Conservation (phyloP, 352 stramenopile genomes). For the Phytophthora ramorum region DNA sequence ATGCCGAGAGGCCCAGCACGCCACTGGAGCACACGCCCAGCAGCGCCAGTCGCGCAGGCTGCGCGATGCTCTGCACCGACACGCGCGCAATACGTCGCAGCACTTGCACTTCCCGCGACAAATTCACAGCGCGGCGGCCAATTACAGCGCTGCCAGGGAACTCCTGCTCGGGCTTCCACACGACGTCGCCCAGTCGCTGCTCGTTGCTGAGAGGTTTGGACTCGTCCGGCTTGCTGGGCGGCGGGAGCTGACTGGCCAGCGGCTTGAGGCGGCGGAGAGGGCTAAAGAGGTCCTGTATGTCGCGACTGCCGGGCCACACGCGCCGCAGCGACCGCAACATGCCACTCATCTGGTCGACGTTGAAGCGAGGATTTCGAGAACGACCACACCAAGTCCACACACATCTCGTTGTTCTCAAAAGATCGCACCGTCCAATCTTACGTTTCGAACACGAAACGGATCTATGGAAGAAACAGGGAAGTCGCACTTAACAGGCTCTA, state of each 20-base stretch:
- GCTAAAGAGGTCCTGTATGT: constrained; percentile 3
- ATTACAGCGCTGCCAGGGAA: constrained; percentile 57
- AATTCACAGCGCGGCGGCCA: constrained; percentile 39
- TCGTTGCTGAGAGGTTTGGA: constrained; percentile 30
- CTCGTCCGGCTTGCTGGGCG: constrained; percentile 18
- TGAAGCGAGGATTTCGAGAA: constrained; percentile 9
- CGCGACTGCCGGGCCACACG: constrained; percentile 30
- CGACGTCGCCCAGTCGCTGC: constrained; percentile 52
- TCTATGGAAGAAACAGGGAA: too few species aligned
- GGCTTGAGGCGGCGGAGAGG: constrained; percentile 4
- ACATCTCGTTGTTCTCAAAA: too few species aligned
- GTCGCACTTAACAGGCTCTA: too few species aligned
- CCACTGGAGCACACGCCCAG: constrained; percentile 54
- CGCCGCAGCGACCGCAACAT: constrained; percentile 30
- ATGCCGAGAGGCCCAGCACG: constrained; percentile 54
- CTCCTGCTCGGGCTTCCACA: constrained; percentile 69
- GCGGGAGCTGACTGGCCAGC: neutral
- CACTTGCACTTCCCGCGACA: constrained; percentile 55
- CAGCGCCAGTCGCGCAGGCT: constrained; percentile 53
- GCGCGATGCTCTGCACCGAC: constrained; percentile 51
- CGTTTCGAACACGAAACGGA: too few species aligned
- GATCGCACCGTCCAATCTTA: too few species aligned
- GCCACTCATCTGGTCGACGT: constrained; percentile 21
- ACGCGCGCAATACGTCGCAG: constrained; percentile 50
- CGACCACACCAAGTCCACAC: too few species aligned